Conservation (phyloP, 2,329 filamentous ascomycete genomes). For the Fusarium siculi region DNA sequence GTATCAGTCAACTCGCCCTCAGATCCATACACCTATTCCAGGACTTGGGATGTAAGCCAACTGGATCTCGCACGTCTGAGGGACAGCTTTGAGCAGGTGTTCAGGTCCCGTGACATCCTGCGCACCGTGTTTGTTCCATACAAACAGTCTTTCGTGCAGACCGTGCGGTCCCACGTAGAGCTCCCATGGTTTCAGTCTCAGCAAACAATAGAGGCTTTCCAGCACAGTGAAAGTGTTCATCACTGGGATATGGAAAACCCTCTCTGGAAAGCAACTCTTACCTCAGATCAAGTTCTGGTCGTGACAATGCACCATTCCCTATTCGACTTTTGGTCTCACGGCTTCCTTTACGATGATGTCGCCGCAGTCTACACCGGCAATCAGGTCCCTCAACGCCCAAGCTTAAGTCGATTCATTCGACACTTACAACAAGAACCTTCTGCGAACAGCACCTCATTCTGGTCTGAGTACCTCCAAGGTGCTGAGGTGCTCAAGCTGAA, state of each 20-base stretch:
- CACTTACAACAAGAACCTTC: background rate
- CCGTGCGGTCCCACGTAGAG: background rate
- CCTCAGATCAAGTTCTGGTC: constrained; percentile 26
- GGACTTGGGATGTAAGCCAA: constrained; percentile 19
- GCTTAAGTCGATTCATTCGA: background rate
- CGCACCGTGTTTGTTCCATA: constrained; percentile 28
- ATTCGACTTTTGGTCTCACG: constrained; percentile 49
- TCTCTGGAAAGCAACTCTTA: background rate
- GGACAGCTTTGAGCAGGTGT: constrained; percentile 18
- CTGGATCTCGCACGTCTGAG: constrained; percentile 19
- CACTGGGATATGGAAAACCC: background rate
- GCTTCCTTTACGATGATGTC: constrained; percentile 45
- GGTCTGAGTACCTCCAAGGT: background rate
- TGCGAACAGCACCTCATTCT: background rate
- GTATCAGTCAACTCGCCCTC: constrained; percentile 1
- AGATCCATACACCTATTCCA: constrained; percentile 30
- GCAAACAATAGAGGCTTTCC: background rate
- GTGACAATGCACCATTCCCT: constrained; percentile 49
- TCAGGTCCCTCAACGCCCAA: background rate
- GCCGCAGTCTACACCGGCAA: background rate
- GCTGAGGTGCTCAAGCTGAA: constrained; percentile 11
- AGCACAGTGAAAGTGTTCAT: background rate
- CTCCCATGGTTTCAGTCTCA: background rate
- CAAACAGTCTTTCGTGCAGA: constrained; percentile 7
- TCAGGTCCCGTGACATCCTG: constrained; percentile 22